phyloP scores from a whole-genome alignment of 2,329 filamentous ascomycete genomes.

The Ophiostoma perfectum region DNA sequence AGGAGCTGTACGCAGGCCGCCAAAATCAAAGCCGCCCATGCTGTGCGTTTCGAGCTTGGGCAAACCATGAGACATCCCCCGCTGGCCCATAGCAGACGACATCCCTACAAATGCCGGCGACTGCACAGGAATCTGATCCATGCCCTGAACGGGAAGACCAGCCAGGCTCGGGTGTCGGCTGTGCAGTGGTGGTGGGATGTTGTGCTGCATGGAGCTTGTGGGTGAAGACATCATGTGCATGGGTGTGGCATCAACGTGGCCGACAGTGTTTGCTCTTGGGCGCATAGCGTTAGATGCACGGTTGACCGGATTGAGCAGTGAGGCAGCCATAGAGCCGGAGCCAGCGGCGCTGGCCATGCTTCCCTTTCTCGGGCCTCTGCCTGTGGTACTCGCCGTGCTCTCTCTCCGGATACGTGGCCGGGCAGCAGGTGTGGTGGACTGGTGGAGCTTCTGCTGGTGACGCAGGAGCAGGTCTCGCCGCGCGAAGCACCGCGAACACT shows the following conservation, averaged over 20 bases:
- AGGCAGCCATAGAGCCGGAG: conserved; percentile 39
- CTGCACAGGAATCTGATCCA: conserved; percentile 42
- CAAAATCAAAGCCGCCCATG: conserved; percentile 59
- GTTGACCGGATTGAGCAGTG: conserved; percentile 33
- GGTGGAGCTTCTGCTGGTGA: conserved; percentile 97
- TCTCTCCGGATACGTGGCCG: conserved; percentile 84
- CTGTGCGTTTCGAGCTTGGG: conserved; percentile 77
- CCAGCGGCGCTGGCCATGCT: conserved; percentile 63
- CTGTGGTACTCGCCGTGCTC: conserved; percentile 69
- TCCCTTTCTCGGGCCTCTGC: conserved; percentile 82
- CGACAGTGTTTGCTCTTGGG: conserved; percentile 91
- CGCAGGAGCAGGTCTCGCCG: conserved; percentile 84
- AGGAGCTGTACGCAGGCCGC: conserved; percentile 73
- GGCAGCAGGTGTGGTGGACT: conserved; percentile 81
- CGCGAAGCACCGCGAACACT: conserved; percentile 92
- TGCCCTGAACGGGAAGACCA: conserved; percentile 55
- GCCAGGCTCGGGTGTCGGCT: conserved; percentile 70
- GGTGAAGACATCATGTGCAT: conserved; percentile 58
- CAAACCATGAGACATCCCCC: conserved; percentile 62
- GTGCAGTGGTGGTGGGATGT: conserved; percentile 48
- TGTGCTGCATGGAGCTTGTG: conserved; percentile 48
- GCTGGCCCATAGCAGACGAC: conserved; percentile 61
- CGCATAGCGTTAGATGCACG: conserved; percentile 58
- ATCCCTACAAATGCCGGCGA: conserved; percentile 55
- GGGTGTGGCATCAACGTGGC: conserved; percentile 74